Conservation (phyloP, 805 yeast genomes). For the Cyberlindnera mrakii region DNA sequence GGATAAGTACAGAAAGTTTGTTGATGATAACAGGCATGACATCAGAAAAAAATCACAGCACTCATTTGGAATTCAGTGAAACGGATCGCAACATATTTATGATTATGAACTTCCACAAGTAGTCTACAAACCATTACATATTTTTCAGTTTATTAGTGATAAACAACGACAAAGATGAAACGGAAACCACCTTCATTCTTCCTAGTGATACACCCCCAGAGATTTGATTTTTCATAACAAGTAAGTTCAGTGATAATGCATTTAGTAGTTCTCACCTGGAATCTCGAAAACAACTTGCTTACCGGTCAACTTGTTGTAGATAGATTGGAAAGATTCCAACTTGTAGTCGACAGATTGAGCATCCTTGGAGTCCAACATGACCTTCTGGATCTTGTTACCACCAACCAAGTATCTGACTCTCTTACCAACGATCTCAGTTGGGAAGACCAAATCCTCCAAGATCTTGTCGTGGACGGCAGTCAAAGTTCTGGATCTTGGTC, state of each 20-base stretch:
- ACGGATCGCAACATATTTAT: neutral
- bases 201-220: slow-evolving; percentile 2
- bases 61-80: neutral
- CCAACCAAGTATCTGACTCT: slow-evolving; percentile 98
- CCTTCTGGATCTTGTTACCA: slow-evolving; percentile 98
- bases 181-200: slow-evolving; percentile 5
- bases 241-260: slow-evolving; percentile 8
- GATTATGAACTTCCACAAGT: neutral
- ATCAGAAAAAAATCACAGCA: slow-evolving; percentile 2
- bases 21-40: slow-evolving; percentile 10
- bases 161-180: slow-evolving; percentile 1
- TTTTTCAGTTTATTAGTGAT: slow-evolving; percentile 1
- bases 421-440: slow-evolving; percentile 98
- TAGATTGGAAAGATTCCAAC: slow-evolving; percentile 98
- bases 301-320: slow-evolving; percentile 98
- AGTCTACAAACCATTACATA: slow-evolving; percentile 2
- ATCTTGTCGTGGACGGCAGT: slow-evolving; percentile 98
- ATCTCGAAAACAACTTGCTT: slow-evolving; percentile 98
- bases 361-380: slow-evolving; percentile 96
- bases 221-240: neutral
- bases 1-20: slow-evolving; percentile 13
- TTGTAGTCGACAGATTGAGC: slow-evolving; percentile 95
- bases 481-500: slow-evolving; percentile 99
- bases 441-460: slow-evolving; percentile 99
- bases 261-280: slow-evolving; percentile 49